phyloP scores from a whole-genome alignment of 768 basidiomycete genomes.

The Leccinum sublutescens region DNA sequence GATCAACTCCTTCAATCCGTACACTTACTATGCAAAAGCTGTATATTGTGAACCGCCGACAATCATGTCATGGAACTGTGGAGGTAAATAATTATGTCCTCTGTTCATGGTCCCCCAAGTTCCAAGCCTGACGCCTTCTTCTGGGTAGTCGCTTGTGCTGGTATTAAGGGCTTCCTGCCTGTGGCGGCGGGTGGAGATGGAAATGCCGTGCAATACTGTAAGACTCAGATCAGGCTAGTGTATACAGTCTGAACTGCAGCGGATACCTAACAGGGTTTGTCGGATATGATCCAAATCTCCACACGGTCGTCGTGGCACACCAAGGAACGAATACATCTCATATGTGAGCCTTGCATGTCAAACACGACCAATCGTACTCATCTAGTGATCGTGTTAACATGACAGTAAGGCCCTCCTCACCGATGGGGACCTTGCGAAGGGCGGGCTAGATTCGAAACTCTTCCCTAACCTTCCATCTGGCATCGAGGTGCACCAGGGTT shows the following conservation, averaged over 20 bases:
- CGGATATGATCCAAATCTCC: constrained; percentile 40
- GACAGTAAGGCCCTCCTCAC: constrained; percentile 38
- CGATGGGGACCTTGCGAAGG: constrained; percentile 36
- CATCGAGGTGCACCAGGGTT: constrained; percentile 47
- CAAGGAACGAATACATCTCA: constrained; percentile 29
- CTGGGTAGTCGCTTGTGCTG: constrained; percentile 38
- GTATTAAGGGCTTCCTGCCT: constrained; percentile 42
- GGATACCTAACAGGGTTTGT: constrained; percentile 22
- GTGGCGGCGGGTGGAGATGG: constrained; percentile 48
- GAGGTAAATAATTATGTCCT: constrained; percentile 34
- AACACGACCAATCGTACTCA: constrained; percentile 14
- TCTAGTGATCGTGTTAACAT: neutral
- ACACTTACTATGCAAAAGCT: constrained; percentile 47
- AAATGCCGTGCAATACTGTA: constrained; percentile 39
- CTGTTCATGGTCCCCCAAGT: neutral
- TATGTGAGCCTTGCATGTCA: constrained; percentile 34
- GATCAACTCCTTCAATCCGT: constrained; percentile 43
- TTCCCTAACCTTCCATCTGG: constrained; percentile 45
- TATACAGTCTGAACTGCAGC: too few species aligned
- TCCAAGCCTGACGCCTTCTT: neutral
- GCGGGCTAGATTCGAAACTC: constrained; percentile 35
- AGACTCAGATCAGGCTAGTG: constrained; percentile 1
- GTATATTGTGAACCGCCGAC: constrained; percentile 43
- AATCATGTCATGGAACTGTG: constrained; percentile 50
- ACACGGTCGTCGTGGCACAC: constrained; percentile 35